Conservation (phyloP, 192 early-diverging fungal species). For the Geranomyces variabilis region DNA sequence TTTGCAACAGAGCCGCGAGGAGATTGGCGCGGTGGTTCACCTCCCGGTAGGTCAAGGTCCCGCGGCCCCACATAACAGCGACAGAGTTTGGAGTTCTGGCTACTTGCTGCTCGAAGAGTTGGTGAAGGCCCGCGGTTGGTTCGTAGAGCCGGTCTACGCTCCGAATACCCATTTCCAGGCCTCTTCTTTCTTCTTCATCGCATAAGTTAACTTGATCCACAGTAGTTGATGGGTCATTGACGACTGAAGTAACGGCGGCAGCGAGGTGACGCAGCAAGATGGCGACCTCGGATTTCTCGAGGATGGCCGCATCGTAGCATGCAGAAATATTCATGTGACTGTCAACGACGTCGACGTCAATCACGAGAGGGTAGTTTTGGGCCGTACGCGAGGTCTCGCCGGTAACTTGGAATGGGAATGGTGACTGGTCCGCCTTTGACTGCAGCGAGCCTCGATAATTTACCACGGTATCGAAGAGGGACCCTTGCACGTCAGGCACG, state of each 20-base stretch:
- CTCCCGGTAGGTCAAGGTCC: conserved; percentile 14
- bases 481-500: not conserved
- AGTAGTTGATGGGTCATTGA: no score
- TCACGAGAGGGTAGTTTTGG: not conserved
- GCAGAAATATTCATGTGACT: not conserved
- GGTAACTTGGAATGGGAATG: not conserved
- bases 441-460: not conserved
- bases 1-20: no score
- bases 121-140: not conserved
- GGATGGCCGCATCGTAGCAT: not conserved
- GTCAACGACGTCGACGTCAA: not conserved
- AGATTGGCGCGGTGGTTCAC: conserved; percentile 3
- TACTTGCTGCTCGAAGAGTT: conserved; percentile 20
- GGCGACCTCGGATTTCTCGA: not conserved
- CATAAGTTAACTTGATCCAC: no score
- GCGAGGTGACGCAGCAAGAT: not conserved
- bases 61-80: conserved; percentile 4
- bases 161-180: not conserved
- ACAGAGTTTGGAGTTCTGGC: not conserved
- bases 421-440: not conserved
- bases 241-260: no score
- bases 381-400: not conserved
- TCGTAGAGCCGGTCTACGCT: not conserved
- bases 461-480: not conserved
- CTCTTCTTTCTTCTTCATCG: no score